phyloP scores from a whole-genome alignment of 805 yeast genomes.

The Candida nemodendra region DNA sequence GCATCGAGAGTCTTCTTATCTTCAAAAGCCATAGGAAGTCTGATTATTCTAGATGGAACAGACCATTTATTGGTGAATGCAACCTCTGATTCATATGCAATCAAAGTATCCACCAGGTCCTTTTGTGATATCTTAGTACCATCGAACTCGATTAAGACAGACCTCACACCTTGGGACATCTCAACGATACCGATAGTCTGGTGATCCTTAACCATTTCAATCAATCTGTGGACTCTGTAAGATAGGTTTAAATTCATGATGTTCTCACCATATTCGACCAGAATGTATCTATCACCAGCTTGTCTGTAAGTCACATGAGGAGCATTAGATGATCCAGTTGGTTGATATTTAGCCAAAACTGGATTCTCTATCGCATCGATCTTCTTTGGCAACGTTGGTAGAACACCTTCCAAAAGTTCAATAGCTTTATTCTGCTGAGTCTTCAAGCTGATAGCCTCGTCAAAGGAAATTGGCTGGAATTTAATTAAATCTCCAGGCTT shows the following conservation, averaged over 20 bases:
- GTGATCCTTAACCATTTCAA: conserved; percentile 63
- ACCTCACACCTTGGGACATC: conserved; percentile 96
- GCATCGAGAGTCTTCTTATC: conserved; percentile 87
- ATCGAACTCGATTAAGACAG: conserved; percentile 85
- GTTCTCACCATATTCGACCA: conserved; percentile 92
- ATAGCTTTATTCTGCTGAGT: conserved; percentile 56
- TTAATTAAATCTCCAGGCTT: conserved; percentile 88
- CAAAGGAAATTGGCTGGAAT: conserved; percentile 75
- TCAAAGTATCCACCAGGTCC: conserved; percentile 58
- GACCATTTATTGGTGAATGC: conserved; percentile 78
- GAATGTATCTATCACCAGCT: conserved; percentile 92
- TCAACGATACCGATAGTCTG: conserved; percentile 81
- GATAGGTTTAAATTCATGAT: conserved; percentile 79
- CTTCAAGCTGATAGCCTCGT: conserved; percentile 65
- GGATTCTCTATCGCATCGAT: conserved; percentile 62
- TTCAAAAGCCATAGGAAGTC: conserved; percentile 95
- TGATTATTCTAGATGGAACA: conserved; percentile 77
- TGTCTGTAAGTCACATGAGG: conserved; percentile 87
- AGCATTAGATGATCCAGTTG: conserved; percentile 42
- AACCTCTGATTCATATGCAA: conserved; percentile 75
- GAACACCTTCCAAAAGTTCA: conserved; percentile 41
- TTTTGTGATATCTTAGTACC: conserved; percentile 60
- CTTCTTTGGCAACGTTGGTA: conserved; percentile 30
- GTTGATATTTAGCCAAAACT: conserved; percentile 53
- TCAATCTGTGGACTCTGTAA: conserved; percentile 82